A percentile compares a stretch with the other conserved stretches of the same genome.
Conservation (phyloP, 129 eudicot genomes). For the Glebionis coronaria region DNA sequence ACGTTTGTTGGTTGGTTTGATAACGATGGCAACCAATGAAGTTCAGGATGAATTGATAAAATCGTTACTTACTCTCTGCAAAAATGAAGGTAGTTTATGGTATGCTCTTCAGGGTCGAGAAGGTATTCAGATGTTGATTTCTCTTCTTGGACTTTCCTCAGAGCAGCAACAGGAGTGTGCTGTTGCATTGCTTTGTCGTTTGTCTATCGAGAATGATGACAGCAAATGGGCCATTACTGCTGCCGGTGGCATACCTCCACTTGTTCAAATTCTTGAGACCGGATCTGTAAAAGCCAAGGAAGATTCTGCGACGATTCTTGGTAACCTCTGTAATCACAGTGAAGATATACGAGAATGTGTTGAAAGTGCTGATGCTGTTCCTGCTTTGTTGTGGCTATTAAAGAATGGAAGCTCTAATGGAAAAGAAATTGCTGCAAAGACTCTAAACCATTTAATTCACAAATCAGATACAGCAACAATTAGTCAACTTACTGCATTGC, state of each 20-base stretch:
- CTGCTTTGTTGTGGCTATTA: slow-evolving; percentile 91
- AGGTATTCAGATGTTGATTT: slow-evolving; percentile 92
- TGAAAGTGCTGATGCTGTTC: slow-evolving; percentile 99
- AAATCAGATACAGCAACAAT: slow-evolving; percentile 96
- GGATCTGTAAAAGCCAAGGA: slow-evolving; percentile 97
- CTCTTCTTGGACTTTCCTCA: slow-evolving; percentile 97
- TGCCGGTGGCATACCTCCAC: slow-evolving; percentile 99
- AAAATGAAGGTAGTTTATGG: slow-evolving; percentile 90
- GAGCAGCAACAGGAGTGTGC: slow-evolving; percentile 99
- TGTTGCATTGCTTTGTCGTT: slow-evolving; percentile 91
- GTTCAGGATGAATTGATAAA: slow-evolving; percentile 90
- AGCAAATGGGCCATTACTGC: slow-evolving; percentile 99
- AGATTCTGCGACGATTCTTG: slow-evolving; percentile 94
- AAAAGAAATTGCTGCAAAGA: slow-evolving; percentile 96
- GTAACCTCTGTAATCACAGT: slow-evolving; percentile 97
- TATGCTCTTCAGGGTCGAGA: slow-evolving; percentile 98
- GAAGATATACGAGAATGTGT: slow-evolving; percentile 99
- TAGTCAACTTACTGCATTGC: slow-evolving; percentile 90
- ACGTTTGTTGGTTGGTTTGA: slow-evolving; percentile 91
- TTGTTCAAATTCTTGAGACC: slow-evolving; percentile 94
- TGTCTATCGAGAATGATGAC: slow-evolving; percentile 92
- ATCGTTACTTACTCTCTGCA: slow-evolving; percentile 76
- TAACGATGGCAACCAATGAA: slow-evolving; percentile 95
- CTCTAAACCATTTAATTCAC: slow-evolving; percentile 91
- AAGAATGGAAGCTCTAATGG: slow-evolving; percentile 97